Conservation (phyloP, 192 early-diverging fungal genomes). For the Coemansia sp. region DNA sequence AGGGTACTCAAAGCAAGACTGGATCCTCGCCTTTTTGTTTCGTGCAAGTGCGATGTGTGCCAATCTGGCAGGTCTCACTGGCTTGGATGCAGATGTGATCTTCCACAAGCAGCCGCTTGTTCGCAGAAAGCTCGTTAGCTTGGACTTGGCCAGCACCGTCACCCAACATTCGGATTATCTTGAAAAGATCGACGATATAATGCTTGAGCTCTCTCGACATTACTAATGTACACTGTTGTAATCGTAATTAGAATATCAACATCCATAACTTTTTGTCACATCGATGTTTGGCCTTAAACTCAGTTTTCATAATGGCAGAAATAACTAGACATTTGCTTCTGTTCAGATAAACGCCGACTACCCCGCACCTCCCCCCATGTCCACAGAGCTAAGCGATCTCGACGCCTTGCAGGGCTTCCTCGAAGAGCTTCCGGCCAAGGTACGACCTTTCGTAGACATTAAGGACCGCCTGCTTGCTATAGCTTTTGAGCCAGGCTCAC, state of each 20-base stretch:
- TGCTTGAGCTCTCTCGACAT: constrained; percentile 30
- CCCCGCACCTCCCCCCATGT: not conserved
- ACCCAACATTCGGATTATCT: constrained; percentile 40
- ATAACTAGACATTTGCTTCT: too few relatives aligned
- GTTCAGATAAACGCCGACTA: not conserved
- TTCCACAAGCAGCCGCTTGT: constrained; percentile 30
- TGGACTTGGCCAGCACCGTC: constrained; percentile 29
- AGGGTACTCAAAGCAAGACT: constrained; percentile 63
- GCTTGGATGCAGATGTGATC: constrained; percentile 21
- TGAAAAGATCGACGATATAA: constrained; percentile 27
- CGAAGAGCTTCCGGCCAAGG: constrained; percentile 26
- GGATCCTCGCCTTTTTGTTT: constrained; percentile 67
- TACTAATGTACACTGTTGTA: too few relatives aligned
- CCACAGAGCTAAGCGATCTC: constrained; percentile 15
- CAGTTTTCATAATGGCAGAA: too few relatives aligned
- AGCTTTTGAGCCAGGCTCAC: too few relatives aligned
- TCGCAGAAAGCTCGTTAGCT: constrained; percentile 22
- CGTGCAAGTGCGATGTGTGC: constrained; percentile 53
- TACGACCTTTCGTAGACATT: not conserved
- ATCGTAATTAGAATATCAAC: too few relatives aligned
- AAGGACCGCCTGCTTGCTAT: not conserved
- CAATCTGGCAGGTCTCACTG: constrained; percentile 35
- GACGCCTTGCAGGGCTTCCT: constrained; percentile 24
- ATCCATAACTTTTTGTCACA: too few relatives aligned
- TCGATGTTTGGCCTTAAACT: too few relatives aligned